Percentiles rank a stretch among this genome's conserved stretches.
Conservation (phyloP, 768 basidiomycete species). For the Floccularia luteovirens region DNA sequence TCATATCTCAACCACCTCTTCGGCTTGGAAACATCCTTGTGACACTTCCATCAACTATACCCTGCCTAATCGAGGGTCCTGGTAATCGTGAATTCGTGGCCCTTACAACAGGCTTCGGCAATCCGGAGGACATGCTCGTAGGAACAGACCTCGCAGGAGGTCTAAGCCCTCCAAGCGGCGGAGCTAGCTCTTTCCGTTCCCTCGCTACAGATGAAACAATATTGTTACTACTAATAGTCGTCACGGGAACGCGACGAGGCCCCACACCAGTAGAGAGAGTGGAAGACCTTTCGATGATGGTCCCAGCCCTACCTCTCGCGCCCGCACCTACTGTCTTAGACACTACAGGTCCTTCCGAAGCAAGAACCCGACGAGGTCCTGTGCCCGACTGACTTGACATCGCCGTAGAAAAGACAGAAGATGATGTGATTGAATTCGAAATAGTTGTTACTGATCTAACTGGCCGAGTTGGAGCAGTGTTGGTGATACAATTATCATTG, state of each 20-base stretch:
- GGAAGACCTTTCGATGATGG: slow-evolving; percentile 3
- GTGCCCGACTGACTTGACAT: slow-evolving; percentile 1
- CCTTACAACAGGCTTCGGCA: slow-evolving; percentile 19
- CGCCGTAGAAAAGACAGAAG: slow-evolving; percentile 1
- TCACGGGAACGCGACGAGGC: slow-evolving; percentile 26
- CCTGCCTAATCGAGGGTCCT: slow-evolving; percentile 7
- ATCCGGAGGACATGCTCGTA: slow-evolving; percentile 10
- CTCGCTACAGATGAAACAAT: slow-evolving; percentile 4
- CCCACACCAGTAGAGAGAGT: slow-evolving; percentile 15
- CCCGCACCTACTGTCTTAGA: slow-evolving; percentile 5
- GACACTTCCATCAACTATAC: not conserved
- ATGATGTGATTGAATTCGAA: not conserved
- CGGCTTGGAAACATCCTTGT: no score
- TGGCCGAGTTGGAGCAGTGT: not conserved
- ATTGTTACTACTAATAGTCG: slow-evolving; percentile 3
- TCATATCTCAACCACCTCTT: no score
- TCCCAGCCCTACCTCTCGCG: not conserved
- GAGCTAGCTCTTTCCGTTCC: not conserved
- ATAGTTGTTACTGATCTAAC: not conserved
- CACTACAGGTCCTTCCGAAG: slow-evolving; percentile 17
- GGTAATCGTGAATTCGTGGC: slow-evolving; percentile 14
- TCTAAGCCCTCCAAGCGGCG: slow-evolving; percentile 12
- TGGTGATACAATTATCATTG: not conserved
- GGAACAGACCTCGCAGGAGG: slow-evolving; percentile 16
- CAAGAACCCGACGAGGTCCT: slow-evolving; percentile 22